phyloP scores from a whole-genome alignment of 495 filamentous ascomycete genomes.

The Thermothielavioides terrestris region DNA sequence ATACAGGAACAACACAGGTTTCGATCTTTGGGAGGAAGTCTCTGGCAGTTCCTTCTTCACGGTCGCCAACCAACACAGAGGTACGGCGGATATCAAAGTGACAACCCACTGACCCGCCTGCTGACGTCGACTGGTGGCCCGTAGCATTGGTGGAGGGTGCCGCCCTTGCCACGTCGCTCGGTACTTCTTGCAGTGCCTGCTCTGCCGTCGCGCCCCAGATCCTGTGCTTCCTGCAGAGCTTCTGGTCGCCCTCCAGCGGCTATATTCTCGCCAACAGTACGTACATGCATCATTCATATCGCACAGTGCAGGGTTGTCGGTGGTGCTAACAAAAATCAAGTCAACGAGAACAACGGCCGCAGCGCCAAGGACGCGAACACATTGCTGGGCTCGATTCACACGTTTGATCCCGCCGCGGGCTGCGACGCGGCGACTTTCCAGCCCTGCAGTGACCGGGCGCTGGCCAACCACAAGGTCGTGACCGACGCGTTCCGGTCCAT shows the following conservation, averaged over 20 bases:
- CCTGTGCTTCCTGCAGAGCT: conserved; percentile 53
- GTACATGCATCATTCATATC: too few species aligned
- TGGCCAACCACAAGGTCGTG: conserved; percentile 56
- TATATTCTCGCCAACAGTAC: conserved; percentile 51
- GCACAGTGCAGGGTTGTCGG: too few species aligned
- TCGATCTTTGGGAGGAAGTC: conserved; percentile 68
- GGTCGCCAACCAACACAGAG: conserved; percentile 31
- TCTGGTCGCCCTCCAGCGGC: conserved; percentile 50
- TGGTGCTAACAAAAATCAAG: conserved; percentile 14
- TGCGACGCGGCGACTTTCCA: conserved; percentile 53
- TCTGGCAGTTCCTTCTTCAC: conserved; percentile 54
- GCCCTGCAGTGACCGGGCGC: conserved; percentile 52
- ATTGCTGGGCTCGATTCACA: conserved; percentile 53
- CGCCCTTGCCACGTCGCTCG: conserved; percentile 43
- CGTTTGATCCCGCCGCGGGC: conserved; percentile 51
- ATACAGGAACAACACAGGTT: conserved; percentile 49
- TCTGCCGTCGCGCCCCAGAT: conserved; percentile 50
- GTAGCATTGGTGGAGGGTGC: conserved; percentile 55
- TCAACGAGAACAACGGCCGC: conserved; percentile 37
- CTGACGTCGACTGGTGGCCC: too few species aligned
- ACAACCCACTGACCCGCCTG: too few species aligned
- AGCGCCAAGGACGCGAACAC: conserved; percentile 56
- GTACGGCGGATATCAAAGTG: conserved; percentile 13
- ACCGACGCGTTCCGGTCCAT: conserved; percentile 55
- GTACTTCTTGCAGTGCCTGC: conserved; percentile 37